These are phyloP conservation scores for Sutorius australiensis DNA, from an alignment of 768 basidiomycete genomes.

Conservation along the genomic window DNA sequence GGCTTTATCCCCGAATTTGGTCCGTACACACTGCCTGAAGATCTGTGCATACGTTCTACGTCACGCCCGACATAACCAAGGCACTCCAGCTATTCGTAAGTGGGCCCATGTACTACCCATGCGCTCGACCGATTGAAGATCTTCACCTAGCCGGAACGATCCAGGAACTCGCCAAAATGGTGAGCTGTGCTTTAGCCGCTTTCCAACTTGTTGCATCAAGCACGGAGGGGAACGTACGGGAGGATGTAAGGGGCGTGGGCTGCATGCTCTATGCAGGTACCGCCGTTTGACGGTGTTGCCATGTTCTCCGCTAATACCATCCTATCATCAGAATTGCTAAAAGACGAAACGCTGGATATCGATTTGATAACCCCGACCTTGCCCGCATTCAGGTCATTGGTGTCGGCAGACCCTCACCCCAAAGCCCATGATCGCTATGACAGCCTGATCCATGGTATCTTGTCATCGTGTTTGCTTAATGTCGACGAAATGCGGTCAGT, in stretches of 20 bases:
- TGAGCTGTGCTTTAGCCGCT: slow-evolving; percentile 59
- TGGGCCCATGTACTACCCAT: neutral
- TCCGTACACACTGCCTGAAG: slow-evolving; percentile 66
- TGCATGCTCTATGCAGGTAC: slow-evolving; percentile 77
- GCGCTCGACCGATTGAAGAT: slow-evolving; percentile 9
- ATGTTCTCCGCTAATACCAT: neutral
- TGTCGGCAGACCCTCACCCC: slow-evolving; percentile 46
- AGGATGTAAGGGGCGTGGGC: slow-evolving; percentile 76
- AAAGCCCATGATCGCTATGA: slow-evolving; percentile 52
- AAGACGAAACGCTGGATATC: slow-evolving; percentile 76
- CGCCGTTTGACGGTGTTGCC: neutral
- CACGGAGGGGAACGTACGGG: slow-evolving; percentile 52
- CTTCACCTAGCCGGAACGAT: slow-evolving; percentile 44
- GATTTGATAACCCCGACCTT: slow-evolving; percentile 81
- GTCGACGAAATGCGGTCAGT: slow-evolving; percentile 89
- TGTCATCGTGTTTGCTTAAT: slow-evolving; percentile 83
- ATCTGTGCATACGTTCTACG: slow-evolving; percentile 81
- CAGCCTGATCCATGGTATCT: slow-evolving; percentile 66
- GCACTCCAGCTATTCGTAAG: slow-evolving; percentile 51
- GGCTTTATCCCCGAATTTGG: slow-evolving; percentile 30
- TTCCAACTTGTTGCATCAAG: slow-evolving; percentile 57
- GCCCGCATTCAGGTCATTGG: slow-evolving; percentile 70
- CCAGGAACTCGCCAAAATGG: slow-evolving; percentile 58
- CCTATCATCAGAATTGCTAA: slow-evolving; percentile 59
- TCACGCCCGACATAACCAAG: slow-evolving; percentile 58